A percentile compares a stretch with the other conserved stretches of the same genome.
These are phyloP conservation scores for Daucus carota DNA, from an alignment of 129 eudicot genomes.

Conservation along the genomic window DH1_v3.0 NC_030382.2:54871001-54871500, in stretches of 20 bases:
- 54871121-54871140: conserved; percentile 45
- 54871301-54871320: conserved; percentile 55
- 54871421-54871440: conserved; percentile 67
- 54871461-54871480: conserved; percentile 91
- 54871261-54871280: conserved; percentile 63
- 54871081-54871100: conserved; percentile 33
- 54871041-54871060: conserved; percentile 83
- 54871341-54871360: conserved; percentile 88
- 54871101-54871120: conserved; percentile 19
- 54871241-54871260: conserved; percentile 78
- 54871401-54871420: conserved; percentile 32
- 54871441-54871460: conserved; percentile 85
- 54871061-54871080: conserved; percentile 76
- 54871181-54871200: conserved; percentile 51
- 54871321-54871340: conserved; percentile 74
- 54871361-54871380: conserved; percentile 92
- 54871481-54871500: conserved; percentile 82
- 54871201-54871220: conserved; percentile 41
- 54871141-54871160: conserved; percentile 35
- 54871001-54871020: conserved; percentile 89
- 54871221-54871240: conserved; percentile 38
- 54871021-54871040: conserved; percentile 75
- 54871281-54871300: conserved; percentile 22
- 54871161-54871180: conserved; percentile 26
- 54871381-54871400: conserved; percentile 45